Evolutionary conservation across 1,139 yeast species (phyloP).

Genomic region (Yamadazyma jaroonii): DNA sequence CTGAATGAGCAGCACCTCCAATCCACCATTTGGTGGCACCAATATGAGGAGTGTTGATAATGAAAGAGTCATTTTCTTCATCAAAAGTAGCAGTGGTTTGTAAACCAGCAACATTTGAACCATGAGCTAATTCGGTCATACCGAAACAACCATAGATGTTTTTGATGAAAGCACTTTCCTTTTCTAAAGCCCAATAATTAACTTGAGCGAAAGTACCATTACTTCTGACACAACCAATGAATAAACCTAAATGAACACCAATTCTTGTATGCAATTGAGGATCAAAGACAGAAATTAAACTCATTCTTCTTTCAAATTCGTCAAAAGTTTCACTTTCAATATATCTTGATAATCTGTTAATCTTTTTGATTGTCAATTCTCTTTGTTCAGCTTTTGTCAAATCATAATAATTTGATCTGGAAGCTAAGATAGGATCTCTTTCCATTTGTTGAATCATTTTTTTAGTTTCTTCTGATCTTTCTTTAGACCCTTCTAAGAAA

Average conservation of each 20-base stretch:
- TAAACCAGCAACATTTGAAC: constrained; percentile 88
- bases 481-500: constrained; percentile 44
- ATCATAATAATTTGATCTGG: constrained; percentile 39
- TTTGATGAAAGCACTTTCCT: constrained; percentile 65
- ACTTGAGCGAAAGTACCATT: constrained; percentile 53
- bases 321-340: constrained; percentile 43
- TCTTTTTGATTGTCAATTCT: constrained; percentile 41
- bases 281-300: constrained; percentile 44
- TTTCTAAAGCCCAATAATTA: constrained; percentile 71
- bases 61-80: constrained; percentile 59
- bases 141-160: constrained; percentile 88
- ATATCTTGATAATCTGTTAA: constrained; percentile 42
- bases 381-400: constrained; percentile 41
- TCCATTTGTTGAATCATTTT: constrained; percentile 44
- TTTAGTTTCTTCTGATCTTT: constrained; percentile 32
- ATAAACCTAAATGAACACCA: constrained; percentile 51
- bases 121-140: constrained; percentile 94
- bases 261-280: constrained; percentile 52
- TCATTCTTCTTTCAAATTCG: constrained; percentile 40
- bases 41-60: constrained; percentile 80
- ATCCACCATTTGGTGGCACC: constrained; percentile 99
- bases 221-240: constrained; percentile 45
- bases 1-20: constrained; percentile 95
- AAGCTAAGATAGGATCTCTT: constrained; percentile 46
- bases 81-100: constrained; percentile 88